phyloP scores from a whole-genome alignment of 2,329 filamentous ascomycete genomes.

The Diaporthe australafricana region DNA sequence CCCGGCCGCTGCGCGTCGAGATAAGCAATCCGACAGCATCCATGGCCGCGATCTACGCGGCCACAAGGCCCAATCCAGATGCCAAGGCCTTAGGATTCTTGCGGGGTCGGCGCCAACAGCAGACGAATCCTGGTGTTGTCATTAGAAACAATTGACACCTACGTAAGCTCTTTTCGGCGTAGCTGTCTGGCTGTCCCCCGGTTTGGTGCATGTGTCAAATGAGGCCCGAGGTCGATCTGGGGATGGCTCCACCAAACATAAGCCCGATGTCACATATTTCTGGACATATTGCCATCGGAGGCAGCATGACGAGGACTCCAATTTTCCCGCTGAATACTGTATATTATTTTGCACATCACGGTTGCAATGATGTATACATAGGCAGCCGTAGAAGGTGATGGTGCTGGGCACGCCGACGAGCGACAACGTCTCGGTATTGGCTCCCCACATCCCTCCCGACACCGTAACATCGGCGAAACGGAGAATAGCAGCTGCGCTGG shows the following conservation, averaged over 20 bases:
- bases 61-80: background rate
- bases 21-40: background rate
- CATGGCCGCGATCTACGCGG: background rate
- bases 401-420: background rate
- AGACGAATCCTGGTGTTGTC: background rate
- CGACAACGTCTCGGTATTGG: background rate
- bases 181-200: background rate
- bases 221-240: background rate
- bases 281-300: background rate
- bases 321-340: too few species aligned
- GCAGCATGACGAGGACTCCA: too few species aligned
- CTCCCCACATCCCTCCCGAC: background rate
- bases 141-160: background rate
- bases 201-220: background rate
- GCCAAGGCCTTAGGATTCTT: constrained; percentile 10
- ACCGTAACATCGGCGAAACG: background rate
- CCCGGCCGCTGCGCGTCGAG: background rate
- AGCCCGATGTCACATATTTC: background rate
- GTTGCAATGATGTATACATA: too few species aligned
- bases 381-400: background rate
- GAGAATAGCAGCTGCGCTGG: too few species aligned
- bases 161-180: background rate
- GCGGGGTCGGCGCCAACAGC: constrained; percentile 5
- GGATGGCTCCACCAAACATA: background rate
- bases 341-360: too few species aligned